phyloP scores from a whole-genome alignment of 1,284 basidiomycete genomes.

The Pseudozyma sp. region DNA sequence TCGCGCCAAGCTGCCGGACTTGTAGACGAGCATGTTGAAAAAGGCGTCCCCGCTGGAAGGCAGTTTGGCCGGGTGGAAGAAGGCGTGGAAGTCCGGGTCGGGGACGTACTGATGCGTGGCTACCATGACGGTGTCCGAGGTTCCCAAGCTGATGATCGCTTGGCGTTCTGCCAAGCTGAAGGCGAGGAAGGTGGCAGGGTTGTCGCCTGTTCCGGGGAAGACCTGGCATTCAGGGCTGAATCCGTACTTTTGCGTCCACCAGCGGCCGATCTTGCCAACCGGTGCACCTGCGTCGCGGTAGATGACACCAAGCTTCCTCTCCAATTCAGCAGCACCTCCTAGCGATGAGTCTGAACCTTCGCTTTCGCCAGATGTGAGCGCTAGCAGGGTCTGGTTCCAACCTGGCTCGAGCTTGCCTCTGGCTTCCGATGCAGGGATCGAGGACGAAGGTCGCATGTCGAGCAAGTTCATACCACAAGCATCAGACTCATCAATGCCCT shows the following conservation, averaged over 20 bases:
- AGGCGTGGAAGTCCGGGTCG: conserved; percentile 71
- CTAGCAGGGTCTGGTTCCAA: conserved; percentile 57
- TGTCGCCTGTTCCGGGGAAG: conserved; percentile 90
- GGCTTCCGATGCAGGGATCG: conserved; percentile 75
- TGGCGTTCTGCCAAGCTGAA: conserved; percentile 78
- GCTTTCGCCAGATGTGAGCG: conserved; percentile 70
- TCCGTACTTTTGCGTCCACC: conserved; percentile 82
- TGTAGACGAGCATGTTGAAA: conserved; percentile 72
- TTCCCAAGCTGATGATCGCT: conserved; percentile 88
- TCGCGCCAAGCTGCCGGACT: conserved; percentile 71
- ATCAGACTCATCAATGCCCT: conserved; percentile 77
- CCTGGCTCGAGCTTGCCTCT: conserved; percentile 38
- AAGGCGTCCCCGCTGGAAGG: conserved; percentile 47
- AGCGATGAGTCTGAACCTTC: conserved; percentile 31
- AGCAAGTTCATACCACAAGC: conserved; percentile 90
- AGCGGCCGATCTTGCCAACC: conserved; percentile 76
- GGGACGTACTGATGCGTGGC: conserved; percentile 72
- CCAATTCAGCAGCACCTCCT: conserved; percentile 74
- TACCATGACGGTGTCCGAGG: conserved; percentile 86
- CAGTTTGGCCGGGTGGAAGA: conserved; percentile 70
- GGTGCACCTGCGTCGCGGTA: conserved; percentile 80
- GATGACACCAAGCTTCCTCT: conserved; percentile 78
- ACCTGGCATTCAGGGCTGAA: conserved; percentile 82
- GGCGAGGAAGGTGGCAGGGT: conserved; percentile 86
- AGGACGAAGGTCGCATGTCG: conserved; percentile 74